These are phyloP conservation scores for Hypomontagnella monticulosa DNA, from an alignment of 495 filamentous ascomycete genomes.

Conservation along the genomic window DNA sequence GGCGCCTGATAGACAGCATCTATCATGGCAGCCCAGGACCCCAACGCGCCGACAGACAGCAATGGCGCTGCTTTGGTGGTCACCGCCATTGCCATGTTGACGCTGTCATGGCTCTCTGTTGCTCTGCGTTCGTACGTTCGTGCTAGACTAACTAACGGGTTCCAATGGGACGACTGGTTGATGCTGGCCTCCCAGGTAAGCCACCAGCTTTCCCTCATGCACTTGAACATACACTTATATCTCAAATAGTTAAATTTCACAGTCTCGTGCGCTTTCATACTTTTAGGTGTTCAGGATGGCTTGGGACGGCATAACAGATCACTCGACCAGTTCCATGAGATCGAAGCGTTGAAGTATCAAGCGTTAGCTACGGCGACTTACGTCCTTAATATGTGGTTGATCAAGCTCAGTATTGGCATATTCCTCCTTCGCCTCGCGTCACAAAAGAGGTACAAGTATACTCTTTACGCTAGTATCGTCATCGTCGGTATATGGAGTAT, in stretches of 20 bases:
- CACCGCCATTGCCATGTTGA: constrained; percentile 44
- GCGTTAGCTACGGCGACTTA: constrained; percentile 52
- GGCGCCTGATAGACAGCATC: constrained; percentile 37
- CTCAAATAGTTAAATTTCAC: constrained; percentile 47
- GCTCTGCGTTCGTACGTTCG: constrained; percentile 50
- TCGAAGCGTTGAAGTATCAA: constrained; percentile 51
- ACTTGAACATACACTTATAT: not conserved
- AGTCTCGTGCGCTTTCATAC: constrained; percentile 46
- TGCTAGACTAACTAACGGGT: constrained; percentile 48
- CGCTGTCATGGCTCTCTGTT: constrained; percentile 48
- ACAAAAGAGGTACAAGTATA: constrained; percentile 49
- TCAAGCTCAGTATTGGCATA: constrained; percentile 56
- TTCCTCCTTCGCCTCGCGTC: constrained; percentile 54
- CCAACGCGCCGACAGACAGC: constrained; percentile 45
- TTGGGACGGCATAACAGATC: constrained; percentile 51
- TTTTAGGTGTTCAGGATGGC: constrained; percentile 46
- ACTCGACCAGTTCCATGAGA: constrained; percentile 46
- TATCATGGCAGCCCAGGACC: constrained; percentile 46
- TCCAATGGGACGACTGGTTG: constrained; percentile 55
- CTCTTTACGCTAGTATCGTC: constrained; percentile 45
- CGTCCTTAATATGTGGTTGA: constrained; percentile 55
- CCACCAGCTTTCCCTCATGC: not conserved
- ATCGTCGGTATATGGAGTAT: constrained; percentile 51
- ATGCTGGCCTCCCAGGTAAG: constrained; percentile 53
- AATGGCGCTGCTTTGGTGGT: constrained; percentile 50